Base-by-base conservation (phyloP, 1,139 yeast genomes). In the Entelexis paramagnoliae region DNA sequence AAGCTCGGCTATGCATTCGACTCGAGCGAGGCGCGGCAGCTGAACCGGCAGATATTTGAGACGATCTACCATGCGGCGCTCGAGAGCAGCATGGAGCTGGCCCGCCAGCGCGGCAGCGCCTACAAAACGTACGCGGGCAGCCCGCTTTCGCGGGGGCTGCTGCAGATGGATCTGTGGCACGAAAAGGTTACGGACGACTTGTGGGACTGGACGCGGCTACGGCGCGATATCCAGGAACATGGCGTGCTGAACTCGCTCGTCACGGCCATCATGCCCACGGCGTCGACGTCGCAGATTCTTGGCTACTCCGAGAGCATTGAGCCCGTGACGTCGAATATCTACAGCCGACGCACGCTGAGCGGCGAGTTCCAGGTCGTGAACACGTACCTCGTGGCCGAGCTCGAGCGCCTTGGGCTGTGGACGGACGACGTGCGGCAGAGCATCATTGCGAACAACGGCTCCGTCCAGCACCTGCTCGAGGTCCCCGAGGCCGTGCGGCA, bases 221-320 rank as follows among this genome's bases (percentile, higher is more conserved):
- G 84, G 68, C 72, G 67, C 28, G 72, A 78, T 49, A 68, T 85
- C 60, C 71, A 72, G 55, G 68, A 71, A 60, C 70, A 77, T 63
- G 95, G 95, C 49, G 61, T 86, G 53, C 72, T 94, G 64, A 86
- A 86, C 73, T 85, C 95, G 14, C 71, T 86, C 61, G 72, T 86
- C 53, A 84, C 85, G 51, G 95, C 93, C 2, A 94, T 94, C 46
- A 86, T 86, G 95, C 95, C 95, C 43, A 86, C 95, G 35, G 95
- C 95, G 2, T 84, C 95, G 2, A 86, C 95, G 1, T 86, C 95
- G 14, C 94, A 86, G 68, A 85, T 86, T 55, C 73, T 86, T 58
- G 95, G 95, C 34, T 82, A 77, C 72, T 85, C 82, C 62, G 95
- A 86, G 67, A 86, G 95, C 66, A 84, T 86, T 66, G 95, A 86